Percentiles rank a stretch among this genome's conserved stretches.
Evolutionary conservation across 2,329 filamentous ascomycete genomes (phyloP).

Genomic region (Parastagonospora nodorum): DNA sequence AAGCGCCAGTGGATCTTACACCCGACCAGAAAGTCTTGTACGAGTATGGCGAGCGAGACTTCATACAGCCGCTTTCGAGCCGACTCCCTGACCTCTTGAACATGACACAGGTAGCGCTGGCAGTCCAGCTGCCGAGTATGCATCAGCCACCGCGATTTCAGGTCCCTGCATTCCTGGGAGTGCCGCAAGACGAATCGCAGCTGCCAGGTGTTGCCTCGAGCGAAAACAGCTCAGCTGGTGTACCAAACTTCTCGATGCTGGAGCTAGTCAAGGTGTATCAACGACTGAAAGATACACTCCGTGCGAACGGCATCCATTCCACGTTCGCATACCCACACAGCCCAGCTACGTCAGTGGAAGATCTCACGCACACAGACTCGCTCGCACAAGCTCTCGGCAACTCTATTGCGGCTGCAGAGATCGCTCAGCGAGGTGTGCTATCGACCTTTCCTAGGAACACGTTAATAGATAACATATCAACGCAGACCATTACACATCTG

Average conservation of each 20-base stretch:
- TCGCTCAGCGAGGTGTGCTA: constrained; percentile 85
- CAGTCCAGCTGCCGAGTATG: constrained; percentile 23
- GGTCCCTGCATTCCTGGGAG: constrained; percentile 36
- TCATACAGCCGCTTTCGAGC: constrained; percentile 57
- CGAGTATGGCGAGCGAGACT: constrained; percentile 56
- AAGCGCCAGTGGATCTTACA: constrained; percentile 28
- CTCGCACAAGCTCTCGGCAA: constrained; percentile 74
- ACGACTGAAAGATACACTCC: constrained; percentile 61
- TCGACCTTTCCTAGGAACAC: constrained; percentile 70
- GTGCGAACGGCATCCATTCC: constrained; percentile 56
- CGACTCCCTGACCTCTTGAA: constrained; percentile 45
- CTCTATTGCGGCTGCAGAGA: constrained; percentile 87
- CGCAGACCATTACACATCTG: constrained; percentile 82
- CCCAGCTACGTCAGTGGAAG: constrained; percentile 48
- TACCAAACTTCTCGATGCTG: constrained; percentile 36
- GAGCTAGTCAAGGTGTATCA: constrained; percentile 62
- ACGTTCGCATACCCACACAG: constrained; percentile 52
- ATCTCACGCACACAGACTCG: constrained; percentile 60
- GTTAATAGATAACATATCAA: constrained; percentile 81
- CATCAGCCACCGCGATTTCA: constrained; percentile 30
- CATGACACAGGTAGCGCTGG: constrained; percentile 20
- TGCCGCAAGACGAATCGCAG: constrained; percentile 28
- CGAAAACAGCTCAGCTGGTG: constrained; percentile 22
- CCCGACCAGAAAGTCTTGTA: constrained; percentile 56
- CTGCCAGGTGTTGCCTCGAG: constrained; percentile 28